Evolutionary conservation across 805 yeast species (phyloP), one percentile per base, ranked within the genome.

Genomic region (Monosporozyma yasuniensis): DNA sequence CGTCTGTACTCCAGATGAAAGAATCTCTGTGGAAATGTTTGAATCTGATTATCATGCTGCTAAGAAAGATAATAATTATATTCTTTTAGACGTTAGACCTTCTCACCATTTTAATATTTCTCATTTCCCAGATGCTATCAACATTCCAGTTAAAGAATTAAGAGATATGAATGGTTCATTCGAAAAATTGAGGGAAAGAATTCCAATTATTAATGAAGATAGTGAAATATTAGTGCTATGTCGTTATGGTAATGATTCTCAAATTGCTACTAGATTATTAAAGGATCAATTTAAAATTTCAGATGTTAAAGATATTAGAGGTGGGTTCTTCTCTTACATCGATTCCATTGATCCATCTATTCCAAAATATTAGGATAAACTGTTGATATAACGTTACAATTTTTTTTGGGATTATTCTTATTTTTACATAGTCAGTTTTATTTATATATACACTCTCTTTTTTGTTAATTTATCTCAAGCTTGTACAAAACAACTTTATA

Each of bases 201-300:
- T 71, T n/a, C 69, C 69, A 1, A 41, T 49, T 2, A 41, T 65
- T 2, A 47, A 42, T 4, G 18, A 56, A 16, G 53, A 56, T 4
- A 60, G 64, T 32, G 69, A 68, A 3, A 63, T 85, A 0, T 76
- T 73, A 49, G 84, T 88, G 0, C 72, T 91, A 18, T 93, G 99
- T 66, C 74, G 97, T 30, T 81, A 74, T 61, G 99, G 99, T 9
- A 89, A 87, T 64, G 98, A 93, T 63, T 90, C 98, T 0, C 89
- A 86, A 59, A 65, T 80, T 16, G 95, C 96, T 0, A 81, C 85
- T 1, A 66, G 73, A 50, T 67, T 72, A 42, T 65, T 90, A 44
- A 71, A 75, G 46, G 78, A 77, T 22, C 71, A 73, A 1, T 70
- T 77, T 43, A 78, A 79, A 0, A 66, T 78, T 16, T 18, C 37